Conservation (phyloP, 2,329 filamentous ascomycete genomes). For the Beauveria rudraprayagi region DNA sequence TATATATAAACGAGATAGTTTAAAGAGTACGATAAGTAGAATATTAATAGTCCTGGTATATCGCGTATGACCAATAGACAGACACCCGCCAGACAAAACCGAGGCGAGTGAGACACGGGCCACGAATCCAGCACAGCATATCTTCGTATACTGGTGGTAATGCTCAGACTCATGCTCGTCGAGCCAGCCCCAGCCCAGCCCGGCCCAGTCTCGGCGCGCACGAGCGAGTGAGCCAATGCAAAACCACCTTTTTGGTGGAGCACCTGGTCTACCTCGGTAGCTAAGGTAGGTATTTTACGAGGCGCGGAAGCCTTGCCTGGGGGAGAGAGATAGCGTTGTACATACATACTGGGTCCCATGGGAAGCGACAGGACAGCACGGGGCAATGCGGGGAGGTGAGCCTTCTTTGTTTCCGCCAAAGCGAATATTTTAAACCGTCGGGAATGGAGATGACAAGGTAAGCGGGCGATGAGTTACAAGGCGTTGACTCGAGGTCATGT, state of each 20-base stretch:
- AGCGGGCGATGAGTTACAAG: too few species aligned
- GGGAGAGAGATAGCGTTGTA: not conserved
- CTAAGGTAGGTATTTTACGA: too few species aligned
- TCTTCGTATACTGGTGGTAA: not conserved
- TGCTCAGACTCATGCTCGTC: not conserved
- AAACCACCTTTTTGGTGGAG: not conserved
- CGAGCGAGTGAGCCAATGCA: not conserved
- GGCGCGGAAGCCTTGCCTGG: not conserved
- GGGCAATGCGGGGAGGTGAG: not conserved
- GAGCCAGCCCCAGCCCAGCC: not conserved
- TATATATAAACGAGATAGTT: too few species aligned
- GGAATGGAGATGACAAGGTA: not conserved
- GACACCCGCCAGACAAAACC: not conserved
- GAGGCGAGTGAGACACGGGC: conserved; percentile 1
- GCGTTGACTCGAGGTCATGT: not conserved
- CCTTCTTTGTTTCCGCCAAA: too few species aligned
- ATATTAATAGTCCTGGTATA: too few species aligned
- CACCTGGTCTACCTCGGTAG: not conserved
- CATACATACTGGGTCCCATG: not conserved
- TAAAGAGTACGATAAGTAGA: not conserved
- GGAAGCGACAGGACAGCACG: not conserved
- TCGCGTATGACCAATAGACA: not conserved
- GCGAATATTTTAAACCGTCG: not conserved
- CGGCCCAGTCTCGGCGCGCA: not conserved
- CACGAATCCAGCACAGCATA: not conserved